A percentile compares a stretch with the other conserved stretches of the same genome.
phyloP scores from a whole-genome alignment of 2,329 filamentous ascomycete species.

The Trichoderma sp. region DNA sequence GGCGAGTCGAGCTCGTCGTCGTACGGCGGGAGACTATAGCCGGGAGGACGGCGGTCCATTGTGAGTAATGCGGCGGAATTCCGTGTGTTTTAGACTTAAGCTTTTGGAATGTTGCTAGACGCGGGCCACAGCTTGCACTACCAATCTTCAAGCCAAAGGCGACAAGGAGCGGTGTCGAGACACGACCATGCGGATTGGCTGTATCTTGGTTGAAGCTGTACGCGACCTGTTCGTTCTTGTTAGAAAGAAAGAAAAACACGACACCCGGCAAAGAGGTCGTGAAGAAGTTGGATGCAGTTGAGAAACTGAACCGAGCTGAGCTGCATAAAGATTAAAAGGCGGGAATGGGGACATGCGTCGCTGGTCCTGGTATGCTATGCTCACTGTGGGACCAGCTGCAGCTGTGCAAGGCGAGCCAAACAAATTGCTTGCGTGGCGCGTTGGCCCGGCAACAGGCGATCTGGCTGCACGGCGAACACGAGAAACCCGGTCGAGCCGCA shows the following conservation, averaged over 20 bases:
- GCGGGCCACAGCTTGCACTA: conserved; percentile 8
- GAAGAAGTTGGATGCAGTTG: neutral
- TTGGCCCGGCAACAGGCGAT: conserved; percentile 20
- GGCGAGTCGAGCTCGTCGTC: conserved; percentile 50
- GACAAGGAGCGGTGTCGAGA: neutral
- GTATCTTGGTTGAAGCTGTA: neutral
- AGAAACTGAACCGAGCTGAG: neutral
- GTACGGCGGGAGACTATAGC: conserved; percentile 57
- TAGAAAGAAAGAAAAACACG: neutral
- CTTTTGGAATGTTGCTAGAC: conserved; percentile 18
- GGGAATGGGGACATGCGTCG: conserved; percentile 8
- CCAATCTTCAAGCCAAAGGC: neutral
- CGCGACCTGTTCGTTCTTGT: neutral
- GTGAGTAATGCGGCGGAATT: neutral
- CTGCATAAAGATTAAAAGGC: conserved; percentile 17
- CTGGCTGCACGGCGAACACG: neutral
- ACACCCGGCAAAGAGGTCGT: neutral
- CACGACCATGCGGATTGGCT: conserved; percentile 10
- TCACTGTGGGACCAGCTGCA: conserved; percentile 5
- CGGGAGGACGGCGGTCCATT: conserved; percentile 55
- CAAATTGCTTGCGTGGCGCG: conserved; percentile 12
- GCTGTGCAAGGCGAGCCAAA: conserved; percentile 15
- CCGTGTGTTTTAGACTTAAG: conserved; percentile 5
- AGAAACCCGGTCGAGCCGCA: conserved; percentile 13
- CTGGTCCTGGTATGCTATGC: neutral